These are phyloP conservation scores for Candida sanyaensis DNA, from an alignment of 1,139 yeast genomes.

Conservation along the genomic window DNA sequence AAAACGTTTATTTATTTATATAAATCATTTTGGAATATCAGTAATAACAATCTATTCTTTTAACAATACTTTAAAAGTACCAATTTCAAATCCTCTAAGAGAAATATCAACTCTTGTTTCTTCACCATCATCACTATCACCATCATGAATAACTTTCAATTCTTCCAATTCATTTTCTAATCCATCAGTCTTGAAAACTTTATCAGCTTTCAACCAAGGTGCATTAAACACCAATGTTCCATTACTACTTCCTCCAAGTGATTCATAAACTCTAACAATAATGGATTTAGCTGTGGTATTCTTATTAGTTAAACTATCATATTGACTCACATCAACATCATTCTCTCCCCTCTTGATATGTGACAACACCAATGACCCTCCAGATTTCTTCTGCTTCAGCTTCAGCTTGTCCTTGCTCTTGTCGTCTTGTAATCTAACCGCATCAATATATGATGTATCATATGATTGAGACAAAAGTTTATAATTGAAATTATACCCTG, in stretches of 20 bases:
- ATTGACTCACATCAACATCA: conserved; percentile 54
- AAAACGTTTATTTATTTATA: no score
- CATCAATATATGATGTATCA: conserved; percentile 21
- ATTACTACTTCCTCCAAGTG: conserved; percentile 73
- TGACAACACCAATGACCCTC: conserved; percentile 54
- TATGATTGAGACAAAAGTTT: conserved; percentile 25
- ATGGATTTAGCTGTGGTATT: conserved; percentile 49
- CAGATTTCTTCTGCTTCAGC: no score
- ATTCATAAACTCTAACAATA: conserved; percentile 77
- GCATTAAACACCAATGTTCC: conserved; percentile 50
- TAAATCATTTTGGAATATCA: no score
- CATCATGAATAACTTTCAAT: conserved; percentile 17
- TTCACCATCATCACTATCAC: conserved; percentile 31
- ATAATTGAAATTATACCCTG: conserved; percentile 82
- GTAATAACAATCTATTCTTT: conserved; percentile 9
- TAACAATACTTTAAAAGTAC: conserved; percentile 57
- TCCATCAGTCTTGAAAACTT: conserved; percentile 63
- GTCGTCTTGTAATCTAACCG: conserved; percentile 23
- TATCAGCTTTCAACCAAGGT: conserved; percentile 36
- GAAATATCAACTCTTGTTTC: conserved; percentile 43
- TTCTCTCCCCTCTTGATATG: conserved; percentile 88
- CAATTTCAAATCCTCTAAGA: conserved; percentile 78
- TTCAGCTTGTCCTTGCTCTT: no score
- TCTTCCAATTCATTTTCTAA: conserved; percentile 62
- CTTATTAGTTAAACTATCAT: conserved; percentile 37